A percentile compares a stretch with the other conserved stretches of the same genome.
These are phyloP conservation scores for Sclerotinia subarctica DNA, from an alignment of 2,329 filamentous ascomycete genomes.

Conservation along the genomic window DNA sequence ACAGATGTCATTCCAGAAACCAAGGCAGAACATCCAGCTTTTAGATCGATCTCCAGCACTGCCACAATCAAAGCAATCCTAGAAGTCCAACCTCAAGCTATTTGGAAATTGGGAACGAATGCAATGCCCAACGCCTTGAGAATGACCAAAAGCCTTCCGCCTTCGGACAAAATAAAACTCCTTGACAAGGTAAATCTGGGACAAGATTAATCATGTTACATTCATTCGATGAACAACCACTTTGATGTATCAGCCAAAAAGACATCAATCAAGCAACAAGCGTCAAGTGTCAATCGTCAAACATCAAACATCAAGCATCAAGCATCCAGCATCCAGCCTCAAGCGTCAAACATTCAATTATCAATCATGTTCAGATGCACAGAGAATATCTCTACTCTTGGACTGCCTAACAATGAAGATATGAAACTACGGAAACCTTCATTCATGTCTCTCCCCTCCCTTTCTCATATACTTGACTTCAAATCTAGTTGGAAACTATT, in stretches of 20 bases:
- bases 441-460: not conserved
- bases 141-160: slow-evolving; percentile 1
- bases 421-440: not conserved
- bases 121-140: not conserved
- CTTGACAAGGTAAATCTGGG: slow-evolving; percentile 4
- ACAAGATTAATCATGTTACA: slow-evolving; percentile 17
- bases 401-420: not conserved
- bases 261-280: too few relatives aligned
- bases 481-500: not conserved
- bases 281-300: not conserved
- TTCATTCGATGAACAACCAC: slow-evolving; percentile 8
- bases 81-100: not conserved
- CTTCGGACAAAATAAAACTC: not conserved
- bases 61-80: not conserved
- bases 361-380: not conserved
- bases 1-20: slow-evolving; percentile 1
- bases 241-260: not conserved
- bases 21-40: slow-evolving; percentile 11
- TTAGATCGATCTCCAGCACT: not conserved
- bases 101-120: not conserved
- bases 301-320: not conserved
- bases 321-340: not conserved
- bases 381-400: not conserved
- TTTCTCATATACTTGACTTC: not conserved
- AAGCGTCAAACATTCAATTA: not conserved